Evolutionary conservation across 164 flowering plant species (phyloP), one percentile per base, ranked within the genome.

Genomic region (Tinospora cordifolia): DNA sequence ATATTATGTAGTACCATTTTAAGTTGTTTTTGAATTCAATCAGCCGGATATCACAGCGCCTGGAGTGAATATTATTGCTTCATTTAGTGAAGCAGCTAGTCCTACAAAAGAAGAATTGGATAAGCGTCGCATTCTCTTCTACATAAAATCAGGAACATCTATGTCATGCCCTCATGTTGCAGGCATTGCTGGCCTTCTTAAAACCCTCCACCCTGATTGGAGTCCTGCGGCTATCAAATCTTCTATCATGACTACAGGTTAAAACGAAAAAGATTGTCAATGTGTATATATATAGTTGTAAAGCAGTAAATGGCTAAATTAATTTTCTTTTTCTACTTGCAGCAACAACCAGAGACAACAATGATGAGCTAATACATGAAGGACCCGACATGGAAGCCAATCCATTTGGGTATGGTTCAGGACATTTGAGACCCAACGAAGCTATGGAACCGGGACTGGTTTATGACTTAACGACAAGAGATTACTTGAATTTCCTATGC

Each of bases 371-470:
- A 47, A 85, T 85, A 71, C 69, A 84, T 67, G 71, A 71, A 2
- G 21, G 22, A 54, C 21, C 60, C 21, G 3, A 17, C n/a, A 1
- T 21, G 22, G 21, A 71, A 72, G 82, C 86, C 25, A 83, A 78
- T 4, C 87, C 87, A n/a, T 83, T 83, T 67, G 62, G 26, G 21
- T 78, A 84, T 47, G 91, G 89, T 0, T 19, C 84, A 8, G 91
- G 91, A 47, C 87, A 84, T 27, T 65, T 87, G 0, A 41, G 75
- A 9, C 88, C 91, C 0, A 84, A 82, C 70, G 73, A 79, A 0
- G 89, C 88, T 46, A 69, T 77, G 82, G 79, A 84, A 47, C 91
- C 89, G 15, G 89, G 91, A 2, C 72, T 87, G 77, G 84, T 87
- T 63, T 87, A 87, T 36, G 91, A 87, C 81, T 40, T 86, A 39